Percentiles rank a stretch among this genome's conserved stretches.
Conservation (phyloP, 2,329 filamentous ascomycete species). For the Cryphonectria carpinicola region DNA sequence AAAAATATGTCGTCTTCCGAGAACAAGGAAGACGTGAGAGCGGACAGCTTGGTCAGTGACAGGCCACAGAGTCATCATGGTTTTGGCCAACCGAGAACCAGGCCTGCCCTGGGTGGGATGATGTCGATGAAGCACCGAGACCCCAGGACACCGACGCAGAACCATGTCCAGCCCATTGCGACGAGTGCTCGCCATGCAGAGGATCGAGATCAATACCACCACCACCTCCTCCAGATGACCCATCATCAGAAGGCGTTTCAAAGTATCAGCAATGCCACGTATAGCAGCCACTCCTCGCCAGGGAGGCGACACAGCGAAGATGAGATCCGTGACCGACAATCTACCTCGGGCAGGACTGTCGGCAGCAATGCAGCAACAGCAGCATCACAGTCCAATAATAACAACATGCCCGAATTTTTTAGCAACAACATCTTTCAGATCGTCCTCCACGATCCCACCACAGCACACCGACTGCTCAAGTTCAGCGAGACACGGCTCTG, state of each 20-base stretch:
- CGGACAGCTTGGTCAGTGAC: slow-evolving; percentile 19
- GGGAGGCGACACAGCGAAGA: slow-evolving; percentile 22
- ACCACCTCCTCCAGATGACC: not conserved
- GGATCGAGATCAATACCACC: not conserved
- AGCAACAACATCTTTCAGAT: slow-evolving; percentile 45
- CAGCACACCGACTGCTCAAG: slow-evolving; percentile 46
- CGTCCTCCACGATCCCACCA: slow-evolving; percentile 47
- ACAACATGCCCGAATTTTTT: slow-evolving; percentile 45
- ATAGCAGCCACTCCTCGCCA: slow-evolving; percentile 11
- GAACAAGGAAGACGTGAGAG: slow-evolving; percentile 1
- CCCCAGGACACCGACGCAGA: slow-evolving; percentile 20
- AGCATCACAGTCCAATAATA: slow-evolving; percentile 25
- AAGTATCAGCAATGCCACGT: slow-evolving; percentile 20
- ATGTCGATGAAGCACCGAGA: slow-evolving; percentile 11
- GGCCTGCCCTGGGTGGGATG: not conserved
- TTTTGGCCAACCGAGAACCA: slow-evolving; percentile 11
- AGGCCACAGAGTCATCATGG: slow-evolving; percentile 4
- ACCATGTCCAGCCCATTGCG: slow-evolving; percentile 15
- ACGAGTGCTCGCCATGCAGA: not conserved
- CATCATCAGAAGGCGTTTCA: slow-evolving; percentile 3
- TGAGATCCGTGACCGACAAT: slow-evolving; percentile 17
- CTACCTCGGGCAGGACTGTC: slow-evolving; percentile 18
- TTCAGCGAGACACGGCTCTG: slow-evolving; percentile 46
- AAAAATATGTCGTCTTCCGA: slow-evolving; percentile 4
- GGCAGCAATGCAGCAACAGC: slow-evolving; percentile 10